These are phyloP conservation scores for Amaranthus cruentus DNA, from an alignment of 148 eudicot species.

Conservation along the genomic window DNA sequence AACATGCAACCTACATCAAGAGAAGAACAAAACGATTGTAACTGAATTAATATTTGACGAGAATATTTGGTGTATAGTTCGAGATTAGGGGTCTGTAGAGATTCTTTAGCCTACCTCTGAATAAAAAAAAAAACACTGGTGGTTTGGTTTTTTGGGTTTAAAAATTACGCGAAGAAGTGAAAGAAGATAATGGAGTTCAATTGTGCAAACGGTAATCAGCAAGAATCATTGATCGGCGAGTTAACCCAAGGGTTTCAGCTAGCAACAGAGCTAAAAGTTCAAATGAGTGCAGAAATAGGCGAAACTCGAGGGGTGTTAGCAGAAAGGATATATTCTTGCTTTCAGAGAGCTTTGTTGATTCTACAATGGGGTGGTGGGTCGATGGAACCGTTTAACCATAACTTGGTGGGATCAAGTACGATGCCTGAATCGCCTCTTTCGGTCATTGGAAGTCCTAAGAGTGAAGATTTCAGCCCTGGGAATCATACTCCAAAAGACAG, in stretches of 20 bases:
- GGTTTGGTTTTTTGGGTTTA: too few relatives aligned
- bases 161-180: background rate
- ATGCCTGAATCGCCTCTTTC: constrained; percentile 55
- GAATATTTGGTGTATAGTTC: too few relatives aligned
- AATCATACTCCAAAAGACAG: constrained; percentile 28
- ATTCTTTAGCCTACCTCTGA: too few relatives aligned
- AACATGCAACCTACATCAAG: constrained; percentile 13
- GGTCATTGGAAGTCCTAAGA: constrained; percentile 48
- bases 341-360: constrained; percentile 60
- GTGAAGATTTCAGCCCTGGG: constrained; percentile 37
- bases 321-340: constrained; percentile 56
- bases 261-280: constrained; percentile 55
- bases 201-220: constrained; percentile 19
- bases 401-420: constrained; percentile 23
- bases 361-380: constrained; percentile 50
- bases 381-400: constrained; percentile 35
- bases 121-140: too few relatives aligned
- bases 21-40: background rate
- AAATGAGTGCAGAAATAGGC: constrained; percentile 30
- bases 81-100: too few relatives aligned
- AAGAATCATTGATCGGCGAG: constrained; percentile 39
- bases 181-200: constrained; percentile 33
- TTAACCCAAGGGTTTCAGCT: constrained; percentile 60
- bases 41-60: background rate
- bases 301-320: constrained; percentile 38